Evolutionary conservation across 2,329 filamentous ascomycete genomes (phyloP).

Genomic region (Arthrinium phaeospermum): DNA sequence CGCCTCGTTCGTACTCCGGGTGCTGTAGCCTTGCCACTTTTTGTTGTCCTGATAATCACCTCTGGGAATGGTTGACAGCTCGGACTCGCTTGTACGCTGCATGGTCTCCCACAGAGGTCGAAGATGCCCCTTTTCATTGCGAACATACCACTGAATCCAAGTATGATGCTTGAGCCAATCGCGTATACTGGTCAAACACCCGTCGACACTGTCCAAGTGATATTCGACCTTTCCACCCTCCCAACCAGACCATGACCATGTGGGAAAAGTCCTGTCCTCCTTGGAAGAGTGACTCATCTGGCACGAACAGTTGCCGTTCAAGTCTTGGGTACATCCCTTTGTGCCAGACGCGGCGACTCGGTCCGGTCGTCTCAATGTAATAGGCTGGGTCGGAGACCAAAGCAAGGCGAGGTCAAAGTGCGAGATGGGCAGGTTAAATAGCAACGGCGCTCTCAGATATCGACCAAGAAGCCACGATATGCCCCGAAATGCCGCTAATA

Average conservation of each 20-base stretch:
- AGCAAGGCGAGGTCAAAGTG: constrained; percentile 43
- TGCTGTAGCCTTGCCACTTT: background rate
- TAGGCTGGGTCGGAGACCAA: constrained; percentile 34
- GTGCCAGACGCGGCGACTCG: constrained; percentile 26
- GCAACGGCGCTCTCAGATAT: constrained; percentile 32
- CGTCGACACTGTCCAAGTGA: too few relatives aligned
- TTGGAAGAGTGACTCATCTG: too few relatives aligned
- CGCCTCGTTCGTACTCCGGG: background rate
- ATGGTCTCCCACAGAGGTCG: constrained; percentile 36
- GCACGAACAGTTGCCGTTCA: too few relatives aligned
- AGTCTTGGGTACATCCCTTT: too few relatives aligned
- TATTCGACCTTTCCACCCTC: too few relatives aligned
- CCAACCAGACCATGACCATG: too few relatives aligned
- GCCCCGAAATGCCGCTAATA: constrained; percentile 42
- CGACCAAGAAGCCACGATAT: constrained; percentile 35
- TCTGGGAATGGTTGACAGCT: too few relatives aligned
- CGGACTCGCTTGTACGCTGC: constrained; percentile 9
- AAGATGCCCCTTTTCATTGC: constrained; percentile 39
- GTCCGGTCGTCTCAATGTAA: background rate
- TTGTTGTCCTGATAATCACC: too few relatives aligned
- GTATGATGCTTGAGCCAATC: constrained; percentile 43
- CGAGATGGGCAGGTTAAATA: constrained; percentile 39
- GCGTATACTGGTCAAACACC: constrained; percentile 32
- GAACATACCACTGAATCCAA: constrained; percentile 44
- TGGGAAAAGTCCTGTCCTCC: too few relatives aligned